These are phyloP conservation scores for Trichoderma erinaceum DNA, from an alignment of 495 filamentous ascomycete genomes.

Conservation along the genomic window DNA sequence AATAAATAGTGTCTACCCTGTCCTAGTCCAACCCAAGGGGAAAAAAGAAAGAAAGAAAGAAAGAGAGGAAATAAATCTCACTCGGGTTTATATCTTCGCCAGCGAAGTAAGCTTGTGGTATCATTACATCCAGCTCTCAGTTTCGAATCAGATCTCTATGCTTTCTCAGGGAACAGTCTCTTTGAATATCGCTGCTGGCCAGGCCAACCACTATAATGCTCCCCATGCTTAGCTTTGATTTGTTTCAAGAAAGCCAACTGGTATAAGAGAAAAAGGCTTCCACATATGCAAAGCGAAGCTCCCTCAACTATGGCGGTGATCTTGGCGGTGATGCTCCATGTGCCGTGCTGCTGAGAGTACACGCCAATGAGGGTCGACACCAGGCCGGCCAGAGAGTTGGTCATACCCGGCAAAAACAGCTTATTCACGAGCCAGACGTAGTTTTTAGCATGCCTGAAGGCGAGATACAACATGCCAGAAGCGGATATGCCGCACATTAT, in stretches of 20 bases:
- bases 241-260: background rate
- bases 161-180: background rate
- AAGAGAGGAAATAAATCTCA: background rate
- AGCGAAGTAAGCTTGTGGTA: background rate
- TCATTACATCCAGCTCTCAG: background rate
- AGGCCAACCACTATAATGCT: constrained; percentile 1
- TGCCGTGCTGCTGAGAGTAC: constrained; percentile 40
- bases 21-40: background rate
- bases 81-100: background rate
- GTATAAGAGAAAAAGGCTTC: background rate
- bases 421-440: constrained; percentile 41
- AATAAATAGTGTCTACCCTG: background rate
- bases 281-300: background rate
- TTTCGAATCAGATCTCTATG: background rate
- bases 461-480: background rate
- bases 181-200: background rate
- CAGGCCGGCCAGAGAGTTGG: constrained; percentile 44
- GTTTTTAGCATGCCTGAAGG: constrained; percentile 22
- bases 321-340: constrained; percentile 30
- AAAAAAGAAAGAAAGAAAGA: no score
- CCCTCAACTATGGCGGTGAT: background rate
- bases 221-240: background rate
- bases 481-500: background rate
- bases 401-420: constrained; percentile 35
- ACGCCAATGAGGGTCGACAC: constrained; percentile 44